Base-by-base conservation (phyloP, 257 asterid species). In the Coffea canephora region DNA sequence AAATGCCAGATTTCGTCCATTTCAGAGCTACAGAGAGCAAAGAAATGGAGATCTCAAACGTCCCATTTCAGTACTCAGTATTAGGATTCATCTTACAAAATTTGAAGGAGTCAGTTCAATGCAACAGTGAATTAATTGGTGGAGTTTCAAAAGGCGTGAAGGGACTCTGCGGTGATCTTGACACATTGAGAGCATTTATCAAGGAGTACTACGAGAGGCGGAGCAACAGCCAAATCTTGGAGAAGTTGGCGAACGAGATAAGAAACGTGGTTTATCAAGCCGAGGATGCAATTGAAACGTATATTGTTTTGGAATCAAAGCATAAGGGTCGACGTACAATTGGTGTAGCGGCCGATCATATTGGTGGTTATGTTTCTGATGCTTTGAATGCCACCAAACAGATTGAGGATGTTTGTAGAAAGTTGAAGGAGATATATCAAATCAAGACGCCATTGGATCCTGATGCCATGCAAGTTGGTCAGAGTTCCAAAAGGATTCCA, bases 231-330 rank as follows among this genome's bases (percentile, higher is more conserved):
- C 79, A 83, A 4, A 75, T 68, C 34, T 81, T 78, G 3, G 83
- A 79, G 66, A 80, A 76, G 18, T 41, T 83, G 67, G 86, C 82
- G 21, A 75, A 52, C 12, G 79, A 83, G 5, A 82, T 85, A 12
- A 73, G 84, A 39, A n/a, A 54, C 1, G 74, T 77, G 11, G 84
- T 85, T 18, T 31, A 85, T 31, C 54, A 66, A 1, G 86, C 84
- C 43, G 88, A 85, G 75, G 88, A 82, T 73, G 88, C 82, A 8
- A 79, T 82, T 50, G 84, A 79, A 27, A 79, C 66, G 25, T 85
- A 70, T 43, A 79, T 85, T 3, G 71, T 74, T 14, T 66, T 74
- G 15, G 82, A 71, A 1, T 45, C 83, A 18, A 15, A 16, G 57
- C 87, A 84, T 36, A 77, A 61, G 41, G 23, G 64, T 0, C 61